These are phyloP conservation scores for Candida sp. DNA, from an alignment of 1,139 yeast genomes.

Conservation along the genomic window DNA sequence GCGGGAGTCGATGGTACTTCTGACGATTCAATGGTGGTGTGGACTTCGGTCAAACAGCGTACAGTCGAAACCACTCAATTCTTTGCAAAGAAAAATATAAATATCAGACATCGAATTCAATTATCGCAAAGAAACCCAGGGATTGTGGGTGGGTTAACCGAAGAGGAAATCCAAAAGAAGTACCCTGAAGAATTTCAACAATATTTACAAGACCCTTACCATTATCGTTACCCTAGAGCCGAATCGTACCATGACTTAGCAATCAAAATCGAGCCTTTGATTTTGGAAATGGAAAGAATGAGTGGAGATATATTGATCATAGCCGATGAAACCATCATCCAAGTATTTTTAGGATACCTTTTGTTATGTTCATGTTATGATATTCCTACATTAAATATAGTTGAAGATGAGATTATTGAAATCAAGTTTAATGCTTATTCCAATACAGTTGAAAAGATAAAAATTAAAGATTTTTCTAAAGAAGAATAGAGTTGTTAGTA, in stretches of 20 bases:
- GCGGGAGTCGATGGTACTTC: conserved; percentile 48
- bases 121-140: conserved; percentile 91
- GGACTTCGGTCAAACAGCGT: conserved; percentile 90
- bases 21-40: conserved; percentile 62
- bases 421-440: conserved; percentile 86
- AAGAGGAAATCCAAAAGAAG: conserved; percentile 52
- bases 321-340: conserved; percentile 88
- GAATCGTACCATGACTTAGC: conserved; percentile 97
- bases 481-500: neutral
- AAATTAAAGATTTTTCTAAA: conserved; percentile 20
- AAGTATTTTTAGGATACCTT: conserved; percentile 88
- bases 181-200: conserved; percentile 72
- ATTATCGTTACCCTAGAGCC: conserved; percentile 86
- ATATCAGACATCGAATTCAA: conserved; percentile 73
- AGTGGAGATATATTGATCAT: conserved; percentile 84
- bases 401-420: conserved; percentile 81
- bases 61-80: conserved; percentile 76
- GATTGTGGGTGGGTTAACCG: conserved; percentile 66
- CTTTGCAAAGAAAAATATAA: conserved; percentile 58
- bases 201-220: conserved; percentile 79
- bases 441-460: conserved; percentile 57
- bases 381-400: conserved; percentile 75
- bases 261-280: conserved; percentile 87
- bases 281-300: conserved; percentile 90
- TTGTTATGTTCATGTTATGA: conserved; percentile 90